Evolutionary conservation across 306 rosid species (phyloP).

Genomic region (Malus orientalis): DNA sequence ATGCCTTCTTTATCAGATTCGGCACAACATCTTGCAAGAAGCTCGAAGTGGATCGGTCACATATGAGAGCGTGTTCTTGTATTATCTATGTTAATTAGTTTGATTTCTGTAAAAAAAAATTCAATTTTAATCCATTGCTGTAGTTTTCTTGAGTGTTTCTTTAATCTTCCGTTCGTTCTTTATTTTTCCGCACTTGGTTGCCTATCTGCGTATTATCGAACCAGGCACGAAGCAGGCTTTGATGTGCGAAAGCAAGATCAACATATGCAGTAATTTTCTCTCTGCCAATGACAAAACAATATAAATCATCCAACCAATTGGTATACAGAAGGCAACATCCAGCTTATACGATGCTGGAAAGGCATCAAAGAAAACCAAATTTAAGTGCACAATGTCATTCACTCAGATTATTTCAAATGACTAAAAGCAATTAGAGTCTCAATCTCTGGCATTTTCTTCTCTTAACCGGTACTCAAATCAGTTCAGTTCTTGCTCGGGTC

Average conservation of each 20-base stretch:
- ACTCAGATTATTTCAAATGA: conserved; percentile 12
- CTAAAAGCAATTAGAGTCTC: conserved; percentile 1
- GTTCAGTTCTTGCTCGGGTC: conserved; percentile 55
- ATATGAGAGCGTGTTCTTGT: neutral
- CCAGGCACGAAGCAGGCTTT: neutral
- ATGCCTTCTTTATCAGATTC: conserved; percentile 8
- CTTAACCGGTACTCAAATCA: neutral
- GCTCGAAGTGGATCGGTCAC: neutral
- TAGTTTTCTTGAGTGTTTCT: neutral
- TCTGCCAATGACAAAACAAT: neutral
- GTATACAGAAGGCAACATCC: neutral
- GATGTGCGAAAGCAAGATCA: neutral
- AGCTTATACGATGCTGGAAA: neutral
- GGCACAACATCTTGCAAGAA: neutral
- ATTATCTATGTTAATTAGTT: neutral
- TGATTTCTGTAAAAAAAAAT: neutral
- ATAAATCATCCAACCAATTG: neutral
- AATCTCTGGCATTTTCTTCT: neutral
- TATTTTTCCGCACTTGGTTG: neutral
- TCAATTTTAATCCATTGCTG: neutral
- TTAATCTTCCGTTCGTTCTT: neutral
- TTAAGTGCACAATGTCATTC: conserved; percentile 15
- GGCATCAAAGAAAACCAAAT: neutral
- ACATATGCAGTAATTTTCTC: too few relatives aligned
- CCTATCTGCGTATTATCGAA: neutral